Percentiles rank a stretch among this genome's conserved stretches.
Conservation (phyloP, 345 rosid genomes). For the Pistacia integerrima region DNA sequence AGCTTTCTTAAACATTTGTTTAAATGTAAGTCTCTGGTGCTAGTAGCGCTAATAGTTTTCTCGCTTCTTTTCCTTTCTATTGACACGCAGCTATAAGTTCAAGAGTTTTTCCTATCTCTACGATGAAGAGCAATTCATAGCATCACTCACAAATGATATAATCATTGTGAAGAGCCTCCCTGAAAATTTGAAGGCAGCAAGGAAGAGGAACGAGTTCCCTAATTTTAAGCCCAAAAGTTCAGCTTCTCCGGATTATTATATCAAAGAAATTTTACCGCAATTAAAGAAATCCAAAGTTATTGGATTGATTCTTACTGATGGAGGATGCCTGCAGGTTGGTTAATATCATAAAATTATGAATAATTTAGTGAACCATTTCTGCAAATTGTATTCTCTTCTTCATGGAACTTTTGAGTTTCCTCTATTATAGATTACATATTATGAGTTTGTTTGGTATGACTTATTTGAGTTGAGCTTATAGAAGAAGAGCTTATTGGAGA, state of each 20-base stretch:
- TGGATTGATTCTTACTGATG: constrained; percentile 76
- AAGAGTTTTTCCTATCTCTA: constrained; percentile 95
- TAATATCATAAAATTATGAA: constrained; percentile 12
- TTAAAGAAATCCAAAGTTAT: constrained; percentile 71
- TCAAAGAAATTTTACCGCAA: constrained; percentile 73
- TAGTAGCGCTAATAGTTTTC: not conserved
- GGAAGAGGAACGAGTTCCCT: constrained; percentile 71
- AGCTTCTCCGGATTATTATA: constrained; percentile 75
- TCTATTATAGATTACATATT: not conserved
- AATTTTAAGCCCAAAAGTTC: constrained; percentile 73
- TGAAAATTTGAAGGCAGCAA: constrained; percentile 71
- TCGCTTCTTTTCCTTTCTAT: constrained; percentile 16
- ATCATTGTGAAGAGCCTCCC: constrained; percentile 72
- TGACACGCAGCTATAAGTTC: constrained; percentile 65
- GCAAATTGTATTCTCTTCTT: not conserved
- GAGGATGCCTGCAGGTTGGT: constrained; percentile 92
- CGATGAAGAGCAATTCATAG: constrained; percentile 92
- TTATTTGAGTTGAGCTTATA: too few species aligned
- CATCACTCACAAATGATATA: constrained; percentile 85
- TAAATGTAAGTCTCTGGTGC: constrained; percentile 5
- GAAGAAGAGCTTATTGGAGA: too few species aligned
- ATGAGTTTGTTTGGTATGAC: too few species aligned
- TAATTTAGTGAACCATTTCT: not conserved
- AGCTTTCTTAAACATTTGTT: constrained; percentile 20
- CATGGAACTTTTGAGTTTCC: not conserved